These are phyloP conservation scores for Termitomyces sp. DNA, from an alignment of 768 basidiomycete species.

Conservation along the genomic window DNA sequence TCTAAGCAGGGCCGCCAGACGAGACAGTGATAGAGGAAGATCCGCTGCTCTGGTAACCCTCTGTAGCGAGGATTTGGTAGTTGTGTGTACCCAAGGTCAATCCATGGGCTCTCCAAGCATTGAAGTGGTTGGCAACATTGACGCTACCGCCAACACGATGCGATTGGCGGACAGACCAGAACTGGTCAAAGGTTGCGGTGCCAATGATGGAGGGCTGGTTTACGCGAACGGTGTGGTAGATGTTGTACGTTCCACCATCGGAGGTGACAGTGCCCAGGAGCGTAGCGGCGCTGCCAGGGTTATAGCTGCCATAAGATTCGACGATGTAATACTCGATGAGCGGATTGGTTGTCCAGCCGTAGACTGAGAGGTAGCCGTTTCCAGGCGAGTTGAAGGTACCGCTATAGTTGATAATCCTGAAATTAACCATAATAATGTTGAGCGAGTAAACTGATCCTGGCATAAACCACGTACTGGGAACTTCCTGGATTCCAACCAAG, in stretches of 20 bases:
- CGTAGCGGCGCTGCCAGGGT: conserved; percentile 28
- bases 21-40: too few relatives aligned
- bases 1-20: too few relatives aligned
- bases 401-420: conserved; percentile 31
- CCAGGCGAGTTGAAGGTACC: conserved; percentile 32
- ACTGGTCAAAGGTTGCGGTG: conserved; percentile 40
- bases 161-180: conserved; percentile 37
- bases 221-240: conserved; percentile 26
- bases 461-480: conserved; percentile 17
- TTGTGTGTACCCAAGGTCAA: conserved; percentile 34
- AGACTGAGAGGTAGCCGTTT: conserved; percentile 39
- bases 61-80: conserved; percentile 45
- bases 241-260: conserved; percentile 38
- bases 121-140: conserved; percentile 35
- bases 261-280: conserved; percentile 33
- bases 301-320: conserved; percentile 36
- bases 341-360: conserved; percentile 41
- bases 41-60: conserved; percentile 39
- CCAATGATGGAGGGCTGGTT: conserved; percentile 39
- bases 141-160: conserved; percentile 31
- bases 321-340: conserved; percentile 45
- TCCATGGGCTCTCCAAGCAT: conserved; percentile 34
- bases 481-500: conserved; percentile 34
- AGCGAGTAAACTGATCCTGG: background rate
- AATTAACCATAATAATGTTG: background rate